Base-by-base conservation (phyloP, 2,329 filamentous ascomycete species). In the Emericellopsis atlantica region DNA sequence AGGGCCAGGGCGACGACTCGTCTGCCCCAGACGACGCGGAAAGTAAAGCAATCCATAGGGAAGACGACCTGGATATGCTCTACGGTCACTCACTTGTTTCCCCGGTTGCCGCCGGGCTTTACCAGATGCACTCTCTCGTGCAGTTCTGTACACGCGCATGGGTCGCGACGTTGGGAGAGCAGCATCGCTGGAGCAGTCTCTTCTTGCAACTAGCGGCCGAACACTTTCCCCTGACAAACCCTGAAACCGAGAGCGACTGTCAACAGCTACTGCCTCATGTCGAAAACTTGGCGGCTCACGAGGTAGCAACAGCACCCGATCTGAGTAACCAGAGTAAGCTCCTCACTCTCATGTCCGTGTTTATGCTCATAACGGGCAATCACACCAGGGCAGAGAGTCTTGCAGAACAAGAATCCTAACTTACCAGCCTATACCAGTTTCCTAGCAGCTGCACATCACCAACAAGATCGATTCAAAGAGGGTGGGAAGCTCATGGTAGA, bases 71-170 rank as follows among this genome's bases (percentile, higher is more conserved):
- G 18, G 34, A 43, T 18, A 33, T 36, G 4, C 38, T 43, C 6
- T 10, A 23, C 15, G 39, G 32, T 5, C 40, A 44, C 36, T 44
- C 38, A 4, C 42, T 44, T 6, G 31, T 44, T 15, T 33, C 24
- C 15, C 26, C 16, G 3, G 29, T 18, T 12, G 16, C 14, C 6
- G 23, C 21, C 11, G 24, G 38, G n/a, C 15, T 38, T 2, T 44
- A 9, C 2, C 33, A 37, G 21, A 44, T 44, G 38, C 39, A 44
- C 16, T 22, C 38, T 5, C 42, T 44, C 21, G 35, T 44, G 26
- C 40, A 48, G 9, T 45, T 44, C 16, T 49, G 43, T 16, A 48
- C 43, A 10, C 16, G 36, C 5, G 18, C 35, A 2, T 49, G 44
- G 47, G 43, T 46, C n/a, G 42, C 41, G 4, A 14, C 43, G 7